Percentiles rank a stretch among this genome's conserved stretches.
Evolutionary conservation across 169 alveolate genomes (phyloP).

Genomic region (Plasmodium yoelii): DNA sequence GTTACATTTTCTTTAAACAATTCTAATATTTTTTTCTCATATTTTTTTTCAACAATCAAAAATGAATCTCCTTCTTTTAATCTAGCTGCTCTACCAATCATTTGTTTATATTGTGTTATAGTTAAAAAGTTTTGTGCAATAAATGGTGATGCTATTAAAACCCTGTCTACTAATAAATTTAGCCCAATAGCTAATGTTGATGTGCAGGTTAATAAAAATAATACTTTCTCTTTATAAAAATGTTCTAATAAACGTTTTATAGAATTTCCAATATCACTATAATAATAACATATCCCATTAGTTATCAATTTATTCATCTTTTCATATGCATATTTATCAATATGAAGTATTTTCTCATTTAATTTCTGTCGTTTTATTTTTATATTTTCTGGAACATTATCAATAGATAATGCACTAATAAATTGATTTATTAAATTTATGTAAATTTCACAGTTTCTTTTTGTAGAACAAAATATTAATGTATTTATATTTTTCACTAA

Average conservation of each 20-base stretch:
- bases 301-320: slow-evolving; percentile 19
- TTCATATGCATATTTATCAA: slow-evolving; percentile 42
- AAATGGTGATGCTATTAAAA: slow-evolving; percentile 67
- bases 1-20: slow-evolving; percentile 29
- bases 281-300: slow-evolving; percentile 66
- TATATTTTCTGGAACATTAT: background rate
- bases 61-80: slow-evolving; percentile 63
- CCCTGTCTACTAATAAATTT: slow-evolving; percentile 57
- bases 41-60: slow-evolving; percentile 32
- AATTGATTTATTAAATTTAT: slow-evolving; percentile 35
- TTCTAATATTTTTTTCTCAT: slow-evolving; percentile 39
- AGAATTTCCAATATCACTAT: slow-evolving; percentile 37
- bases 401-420: background rate
- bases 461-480: slow-evolving; percentile 60
- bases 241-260: slow-evolving; percentile 28
- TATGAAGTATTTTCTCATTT: slow-evolving; percentile 24
- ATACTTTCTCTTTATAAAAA: slow-evolving; percentile 52
- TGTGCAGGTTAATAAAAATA: slow-evolving; percentile 64
- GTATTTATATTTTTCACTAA: slow-evolving; percentile 32
- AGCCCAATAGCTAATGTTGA: slow-evolving; percentile 66
- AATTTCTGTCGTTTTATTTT: slow-evolving; percentile 22
- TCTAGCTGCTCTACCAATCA: slow-evolving; percentile 76
- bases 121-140: slow-evolving; percentile 64
- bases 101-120: slow-evolving; percentile 60
- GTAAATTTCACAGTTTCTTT: slow-evolving; percentile 55